These are phyloP conservation scores for Basidiobolus meristosporus DNA, from an alignment of 371 early-diverging fungal species.

Conservation along the genomic window DNA sequence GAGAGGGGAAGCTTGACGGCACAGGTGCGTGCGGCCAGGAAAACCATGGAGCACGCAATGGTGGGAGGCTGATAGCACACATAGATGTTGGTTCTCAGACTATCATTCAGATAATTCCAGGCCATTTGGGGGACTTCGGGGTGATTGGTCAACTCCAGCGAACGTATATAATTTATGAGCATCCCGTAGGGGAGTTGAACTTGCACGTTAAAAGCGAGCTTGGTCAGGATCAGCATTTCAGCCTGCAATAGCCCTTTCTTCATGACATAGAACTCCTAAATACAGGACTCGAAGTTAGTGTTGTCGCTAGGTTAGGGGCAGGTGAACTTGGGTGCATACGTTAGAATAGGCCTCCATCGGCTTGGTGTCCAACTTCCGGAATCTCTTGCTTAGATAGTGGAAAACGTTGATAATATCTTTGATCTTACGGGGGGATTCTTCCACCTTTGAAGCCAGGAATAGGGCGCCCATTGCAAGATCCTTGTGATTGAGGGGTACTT, in stretches of 20 bases:
- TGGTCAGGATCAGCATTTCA: constrained; percentile 73
- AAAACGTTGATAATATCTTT: constrained; percentile 61
- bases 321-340: background rate
- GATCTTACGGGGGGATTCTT: constrained; percentile 61
- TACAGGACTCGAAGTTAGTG: background rate
- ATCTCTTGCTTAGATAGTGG: constrained; percentile 25
- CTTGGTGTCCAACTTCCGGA: background rate
- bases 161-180: constrained; percentile 80
- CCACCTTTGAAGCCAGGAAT: constrained; percentile 80
- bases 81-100: constrained; percentile 58
- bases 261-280: constrained; percentile 41
- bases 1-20: constrained; percentile 38
- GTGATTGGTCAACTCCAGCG: constrained; percentile 55
- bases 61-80: constrained; percentile 70
- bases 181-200: constrained; percentile 86
- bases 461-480: constrained; percentile 69
- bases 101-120: constrained; percentile 86
- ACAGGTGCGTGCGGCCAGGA: constrained; percentile 50
- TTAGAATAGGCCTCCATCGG: background rate
- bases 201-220: constrained; percentile 85
- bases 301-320: background rate
- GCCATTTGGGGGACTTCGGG: constrained; percentile 53
- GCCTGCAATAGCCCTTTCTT: constrained; percentile 56
- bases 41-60: constrained; percentile 82
- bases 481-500: constrained; percentile 10